phyloP scores from a whole-genome alignment of 23 red algal species.

The Gracilaria vermiculophylla region DNA sequence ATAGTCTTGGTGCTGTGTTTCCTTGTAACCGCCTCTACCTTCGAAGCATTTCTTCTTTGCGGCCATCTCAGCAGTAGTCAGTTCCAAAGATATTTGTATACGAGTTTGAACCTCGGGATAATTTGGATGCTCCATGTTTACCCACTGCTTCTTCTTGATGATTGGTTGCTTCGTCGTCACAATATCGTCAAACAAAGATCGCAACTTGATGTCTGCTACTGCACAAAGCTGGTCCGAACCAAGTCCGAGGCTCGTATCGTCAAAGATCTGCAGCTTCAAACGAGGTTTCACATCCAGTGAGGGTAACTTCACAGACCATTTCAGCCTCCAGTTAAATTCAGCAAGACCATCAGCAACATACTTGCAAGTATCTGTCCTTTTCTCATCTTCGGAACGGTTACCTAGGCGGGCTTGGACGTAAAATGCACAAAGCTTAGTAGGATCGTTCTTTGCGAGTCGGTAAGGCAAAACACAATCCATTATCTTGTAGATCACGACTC shows the following conservation, averaged over 20 bases:
- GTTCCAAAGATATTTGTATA: slow-evolving; percentile 65
- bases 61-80: slow-evolving; percentile 52
- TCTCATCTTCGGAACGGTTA: slow-evolving; percentile 56
- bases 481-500: slow-evolving; percentile 80
- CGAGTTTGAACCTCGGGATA: slow-evolving; percentile 66
- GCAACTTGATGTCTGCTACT: slow-evolving; percentile 72
- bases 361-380: slow-evolving; percentile 59
- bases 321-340: slow-evolving; percentile 79
- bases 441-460: slow-evolving; percentile 38
- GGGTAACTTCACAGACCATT: slow-evolving; percentile 73
- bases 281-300: slow-evolving; percentile 75
- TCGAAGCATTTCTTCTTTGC: slow-evolving; percentile 80
- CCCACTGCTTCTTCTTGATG: slow-evolving; percentile 79
- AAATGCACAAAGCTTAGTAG: slow-evolving; percentile 46
- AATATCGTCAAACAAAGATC: slow-evolving; percentile 77
- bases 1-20: slow-evolving; percentile 74
- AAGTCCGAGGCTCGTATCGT: slow-evolving; percentile 60
- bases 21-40: slow-evolving; percentile 51
- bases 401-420: slow-evolving; percentile 71
- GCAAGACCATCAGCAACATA: slow-evolving; percentile 75
- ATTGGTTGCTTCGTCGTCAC: slow-evolving; percentile 34
- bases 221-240: slow-evolving; percentile 73
- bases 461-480: slow-evolving; percentile 63
- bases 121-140: slow-evolving; percentile 73
- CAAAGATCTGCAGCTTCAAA: slow-evolving; percentile 81